These are phyloP conservation scores for Tillandsia fasciculata DNA, from an alignment of 176 grass and related monocot species.

Conservation along the genomic window DNA sequence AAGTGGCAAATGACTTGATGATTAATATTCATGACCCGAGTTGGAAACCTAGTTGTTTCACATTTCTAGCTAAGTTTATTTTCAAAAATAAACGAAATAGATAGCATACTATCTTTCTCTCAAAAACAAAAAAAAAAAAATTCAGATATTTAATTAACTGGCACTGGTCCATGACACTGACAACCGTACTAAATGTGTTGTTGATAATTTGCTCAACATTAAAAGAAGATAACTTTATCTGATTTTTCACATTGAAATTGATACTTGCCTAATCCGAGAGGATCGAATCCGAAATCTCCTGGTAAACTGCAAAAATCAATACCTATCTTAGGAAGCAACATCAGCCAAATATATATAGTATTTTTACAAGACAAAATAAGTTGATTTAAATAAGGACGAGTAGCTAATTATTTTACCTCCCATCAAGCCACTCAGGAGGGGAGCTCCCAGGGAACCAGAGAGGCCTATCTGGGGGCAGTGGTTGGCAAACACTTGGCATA, in stretches of 20 bases:
- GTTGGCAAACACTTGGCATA: conserved; percentile 68
- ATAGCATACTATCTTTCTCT: too few relatives aligned
- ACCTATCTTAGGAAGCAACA: neutral
- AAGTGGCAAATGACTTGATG: too few relatives aligned
- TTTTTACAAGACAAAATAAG: neutral
- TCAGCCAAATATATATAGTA: neutral
- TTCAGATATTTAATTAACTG: too few relatives aligned
- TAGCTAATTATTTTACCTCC: conserved; percentile 34
- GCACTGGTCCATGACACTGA: too few relatives aligned
- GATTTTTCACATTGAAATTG: neutral
- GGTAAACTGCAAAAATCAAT: conserved; percentile 48
- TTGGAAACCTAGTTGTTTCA: too few relatives aligned
- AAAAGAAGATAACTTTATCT: neutral
- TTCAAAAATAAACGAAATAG: too few relatives aligned
- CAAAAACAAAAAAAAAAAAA: too few relatives aligned
- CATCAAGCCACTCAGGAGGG: conserved; percentile 80
- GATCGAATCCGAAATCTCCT: conserved; percentile 81
- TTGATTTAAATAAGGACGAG: too few relatives aligned
- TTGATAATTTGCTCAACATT: neutral
- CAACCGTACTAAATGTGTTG: too few relatives aligned
- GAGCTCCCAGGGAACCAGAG: conserved; percentile 80
- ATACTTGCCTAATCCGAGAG: conserved; percentile 61
- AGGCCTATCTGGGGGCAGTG: conserved; percentile 69
- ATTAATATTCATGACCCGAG: too few relatives aligned
- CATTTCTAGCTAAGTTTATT: too few relatives aligned